phyloP scores from a whole-genome alignment of 2,329 filamentous ascomycete genomes.

The Meredithiella fracta region DNA sequence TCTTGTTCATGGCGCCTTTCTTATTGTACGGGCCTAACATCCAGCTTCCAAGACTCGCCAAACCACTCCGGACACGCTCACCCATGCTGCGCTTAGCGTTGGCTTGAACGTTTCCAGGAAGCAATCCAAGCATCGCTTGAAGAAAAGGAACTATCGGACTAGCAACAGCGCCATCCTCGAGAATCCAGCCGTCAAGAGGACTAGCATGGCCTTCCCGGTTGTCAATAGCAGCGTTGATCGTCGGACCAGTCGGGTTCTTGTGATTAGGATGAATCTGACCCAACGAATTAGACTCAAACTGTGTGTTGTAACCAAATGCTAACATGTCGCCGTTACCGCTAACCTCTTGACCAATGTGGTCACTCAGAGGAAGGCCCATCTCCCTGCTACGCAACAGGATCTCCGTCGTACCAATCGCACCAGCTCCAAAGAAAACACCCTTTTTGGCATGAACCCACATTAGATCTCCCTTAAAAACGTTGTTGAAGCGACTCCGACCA shows the following conservation, averaged over 20 bases:
- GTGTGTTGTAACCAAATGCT: slow-evolving; percentile 47
- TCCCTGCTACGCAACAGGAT: slow-evolving; percentile 44
- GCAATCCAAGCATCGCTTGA: slow-evolving; percentile 38
- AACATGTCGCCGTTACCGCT: slow-evolving; percentile 52
- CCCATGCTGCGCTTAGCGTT: slow-evolving; percentile 23
- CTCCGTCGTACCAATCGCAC: slow-evolving; percentile 47
- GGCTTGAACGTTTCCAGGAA: slow-evolving; percentile 30
- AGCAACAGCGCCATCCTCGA: slow-evolving; percentile 47
- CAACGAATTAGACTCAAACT: slow-evolving; percentile 39
- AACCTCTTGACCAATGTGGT: slow-evolving; percentile 41
- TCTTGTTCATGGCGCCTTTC: slow-evolving; percentile 40
- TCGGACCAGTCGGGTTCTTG: slow-evolving; percentile 41
- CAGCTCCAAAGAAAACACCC: slow-evolving; percentile 50
- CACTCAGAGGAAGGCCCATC: slow-evolving; percentile 40
- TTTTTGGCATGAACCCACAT: slow-evolving; percentile 53
- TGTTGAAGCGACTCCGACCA: slow-evolving; percentile 37
- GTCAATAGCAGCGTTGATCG: slow-evolving; percentile 47
- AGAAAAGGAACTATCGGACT: slow-evolving; percentile 38
- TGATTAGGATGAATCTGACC: slow-evolving; percentile 33
- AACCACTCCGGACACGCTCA: slow-evolving; percentile 28
- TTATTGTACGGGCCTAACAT: slow-evolving; percentile 41
- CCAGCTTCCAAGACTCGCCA: slow-evolving; percentile 35
- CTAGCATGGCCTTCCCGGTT: slow-evolving; percentile 35
- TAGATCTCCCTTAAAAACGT: slow-evolving; percentile 39
- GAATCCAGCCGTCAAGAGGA: slow-evolving; percentile 43